Evolutionary conservation across 2,329 filamentous ascomycete species (phyloP), one percentile per base, ranked within the genome.

Genomic region (Zymoseptoria passerinii): DNA sequence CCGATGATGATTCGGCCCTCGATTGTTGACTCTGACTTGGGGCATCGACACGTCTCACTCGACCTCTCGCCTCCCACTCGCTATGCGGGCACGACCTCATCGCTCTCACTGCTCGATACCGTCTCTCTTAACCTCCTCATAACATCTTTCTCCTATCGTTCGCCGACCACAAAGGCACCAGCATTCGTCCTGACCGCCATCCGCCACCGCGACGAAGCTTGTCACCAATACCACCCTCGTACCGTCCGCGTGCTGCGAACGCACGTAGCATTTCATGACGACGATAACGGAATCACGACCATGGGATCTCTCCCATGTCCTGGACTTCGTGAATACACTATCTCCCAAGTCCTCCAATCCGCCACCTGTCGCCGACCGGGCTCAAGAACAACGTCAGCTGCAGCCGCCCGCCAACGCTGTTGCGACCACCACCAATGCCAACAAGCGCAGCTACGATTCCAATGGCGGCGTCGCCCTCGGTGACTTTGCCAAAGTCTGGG

Each of bases 301-400:
- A 50, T 80, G 77, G 77, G 75, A 77, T 66, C 75, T 79, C 56
- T 72, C 75, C 58, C 70, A 75, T n/a, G 76, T 74, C 48, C 69
- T 77, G 56, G 71, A 76, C 44, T 70, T 79, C 44, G 71, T 77
- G 63, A 71, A 71, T 58, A 67, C 66, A 23, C 63, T 71, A 28
- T 57, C 62, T 9, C 51, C 56, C 16, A 55, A 57, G 10, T 48
- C 51, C 48, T 28, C 40, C 23, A 44, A 61, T 9, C 50, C 59
- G 50, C 20, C 51, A 49, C 54, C 53, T 27, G 18, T 20, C 50
- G 53, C 28, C 50, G 20, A 54, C 50, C 23, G 10, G 13, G 23
- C 6, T 16, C 10, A 19, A 6, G 20, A 48, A 7, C 18, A 49
- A 53, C 27, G 28, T 18, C 27, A 18, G 35, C 52, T 19, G 27